Evolutionary conservation across 805 yeast species (phyloP), one percentile per base, ranked within the genome.

Genomic region (Pichia sporocuriosa): DNA sequence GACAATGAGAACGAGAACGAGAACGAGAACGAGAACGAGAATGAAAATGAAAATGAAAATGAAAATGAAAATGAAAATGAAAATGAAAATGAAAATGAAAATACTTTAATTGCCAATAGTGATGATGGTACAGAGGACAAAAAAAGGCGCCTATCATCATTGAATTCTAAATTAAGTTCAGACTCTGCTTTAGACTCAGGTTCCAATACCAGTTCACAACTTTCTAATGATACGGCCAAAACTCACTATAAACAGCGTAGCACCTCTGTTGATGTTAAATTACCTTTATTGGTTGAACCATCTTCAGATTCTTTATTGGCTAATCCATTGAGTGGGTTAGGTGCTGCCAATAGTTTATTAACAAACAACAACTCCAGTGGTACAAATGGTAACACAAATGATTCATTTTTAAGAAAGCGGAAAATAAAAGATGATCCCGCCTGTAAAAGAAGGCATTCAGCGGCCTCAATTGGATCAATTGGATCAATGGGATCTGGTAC

Each of bases 391-490:
- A n/a, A 51, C 52, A 13, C 40, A 3, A 35, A 45, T 24, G 39
- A 52, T 9, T 47, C 56, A 3, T 46, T 55, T 0, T 26, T 54
- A 22, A 35, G 64, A 30, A 57, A 58, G 43, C 45, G 62, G 29
- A 59, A 55, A 32, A 34, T 53, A 8, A 34, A 48, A 27, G 59
- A 56, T 21, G 63, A 58, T n/a, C 43, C 51, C 2, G 16, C 31
- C 12, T 34, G 47, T 4, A 39, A 43, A 10, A 53, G 65, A 32
- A 54, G 65, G 42, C 63, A 59, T 39, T 60, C 65, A 9, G 63
- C 61, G 10, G 63, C 65, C 12, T 55, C 62, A 6, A 51, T 58
- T 22, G 41, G 38, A 15, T 32, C 37, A 8, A 20, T 38, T 32
- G 42, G 37, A 23, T 29, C 33, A 17, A 23, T 20, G 11, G 17